Base-by-base conservation (phyloP, 73 alveolate genomes). In the Paramecium tetraurelia region DNA sequence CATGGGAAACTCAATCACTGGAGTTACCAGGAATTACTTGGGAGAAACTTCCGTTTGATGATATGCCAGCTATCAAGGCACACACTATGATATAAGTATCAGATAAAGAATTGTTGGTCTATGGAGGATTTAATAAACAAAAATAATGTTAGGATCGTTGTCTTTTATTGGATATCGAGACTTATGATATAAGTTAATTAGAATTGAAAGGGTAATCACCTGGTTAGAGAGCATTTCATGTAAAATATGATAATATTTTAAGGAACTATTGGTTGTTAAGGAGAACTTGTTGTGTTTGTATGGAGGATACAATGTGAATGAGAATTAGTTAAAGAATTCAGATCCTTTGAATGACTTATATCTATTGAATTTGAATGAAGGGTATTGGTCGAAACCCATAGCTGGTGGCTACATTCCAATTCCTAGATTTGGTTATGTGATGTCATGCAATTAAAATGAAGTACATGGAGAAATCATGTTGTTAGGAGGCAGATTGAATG, bases 141-240 rank as follows among this genome's bases (percentile, higher is more conserved):
- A 89, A 89, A 36, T 43, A 89, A 46, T 68, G 89, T 44, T 70
- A 50, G 12, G 94, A 89, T 71, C 48, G 59, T 6, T 89, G 92
- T 12, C 33, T 89, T 2, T 38, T 89, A 11, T 41, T 89, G 59
- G 94, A 89, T 89, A 31, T 89, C 40, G 94, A 70, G n/a, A 71
- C 72, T 12, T 70, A 35, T 41, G 58, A 29, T 41, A 71, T 89
- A 7, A 41, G 76, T 27, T 46, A 89, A 46, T 89, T 89, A 22
- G 92, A 89, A 27, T 70, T 83, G 4, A 89, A 72, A 27, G 94
- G 94, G 3, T 21, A 71, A 71, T 70, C 86, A 24, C 94, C 94
- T 10, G 86, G 94, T 7, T 85, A 72, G 14, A 89, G 94, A 89
- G 94, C 94, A 9, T 89, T 71, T 83, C 94, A 89, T 89, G 94